A percentile compares a stretch with the other conserved stretches of the same genome.
Conservation (phyloP, 1,284 basidiomycete genomes). For the Ustilago hordei region DNA sequence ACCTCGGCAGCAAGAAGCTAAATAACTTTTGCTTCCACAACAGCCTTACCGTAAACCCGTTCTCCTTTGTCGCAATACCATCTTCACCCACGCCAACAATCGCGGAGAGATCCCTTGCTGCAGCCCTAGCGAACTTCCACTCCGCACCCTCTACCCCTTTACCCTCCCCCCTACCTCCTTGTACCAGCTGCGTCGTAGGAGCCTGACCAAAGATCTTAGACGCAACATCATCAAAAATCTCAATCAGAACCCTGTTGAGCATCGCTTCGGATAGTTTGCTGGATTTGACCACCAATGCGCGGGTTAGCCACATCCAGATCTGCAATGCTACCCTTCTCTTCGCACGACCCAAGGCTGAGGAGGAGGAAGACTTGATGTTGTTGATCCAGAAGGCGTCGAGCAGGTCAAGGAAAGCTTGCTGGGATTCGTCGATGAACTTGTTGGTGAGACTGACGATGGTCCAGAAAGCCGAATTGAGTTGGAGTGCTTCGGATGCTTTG, state of each 20-base stretch:
- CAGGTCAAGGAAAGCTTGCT: slow-evolving; percentile 24
- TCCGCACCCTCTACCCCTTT: slow-evolving; percentile 9
- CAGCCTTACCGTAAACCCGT: slow-evolving; percentile 57
- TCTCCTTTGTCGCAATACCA: slow-evolving; percentile 51
- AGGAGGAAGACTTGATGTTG: slow-evolving; percentile 16
- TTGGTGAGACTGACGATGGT: slow-evolving; percentile 39
- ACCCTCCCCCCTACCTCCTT: slow-evolving; percentile 14
- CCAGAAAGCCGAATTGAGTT: slow-evolving; percentile 38
- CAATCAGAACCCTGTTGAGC: slow-evolving; percentile 48
- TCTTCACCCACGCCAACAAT: slow-evolving; percentile 53
- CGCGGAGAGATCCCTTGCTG: slow-evolving; percentile 28
- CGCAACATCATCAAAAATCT: slow-evolving; percentile 48
- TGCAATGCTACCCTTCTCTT: slow-evolving; percentile 34
- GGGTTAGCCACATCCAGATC: slow-evolving; percentile 60
- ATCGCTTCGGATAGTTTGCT: slow-evolving; percentile 49
- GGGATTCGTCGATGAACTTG: slow-evolving; percentile 55
- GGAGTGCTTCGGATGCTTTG: slow-evolving; percentile 22
- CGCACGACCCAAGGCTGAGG: neutral
- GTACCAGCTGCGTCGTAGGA: slow-evolving; percentile 13
- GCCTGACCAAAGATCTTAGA: neutral
- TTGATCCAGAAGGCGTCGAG: slow-evolving; percentile 53
- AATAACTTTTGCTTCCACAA: slow-evolving; percentile 85
- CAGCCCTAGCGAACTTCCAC: slow-evolving; percentile 35
- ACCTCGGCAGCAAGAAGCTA: slow-evolving; percentile 78
- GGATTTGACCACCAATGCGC: slow-evolving; percentile 53